Evolutionary conservation across 805 yeast species (phyloP), one percentile per base, ranked within the genome.

Genomic region (Maudiozyma pseudohumilis): DNA sequence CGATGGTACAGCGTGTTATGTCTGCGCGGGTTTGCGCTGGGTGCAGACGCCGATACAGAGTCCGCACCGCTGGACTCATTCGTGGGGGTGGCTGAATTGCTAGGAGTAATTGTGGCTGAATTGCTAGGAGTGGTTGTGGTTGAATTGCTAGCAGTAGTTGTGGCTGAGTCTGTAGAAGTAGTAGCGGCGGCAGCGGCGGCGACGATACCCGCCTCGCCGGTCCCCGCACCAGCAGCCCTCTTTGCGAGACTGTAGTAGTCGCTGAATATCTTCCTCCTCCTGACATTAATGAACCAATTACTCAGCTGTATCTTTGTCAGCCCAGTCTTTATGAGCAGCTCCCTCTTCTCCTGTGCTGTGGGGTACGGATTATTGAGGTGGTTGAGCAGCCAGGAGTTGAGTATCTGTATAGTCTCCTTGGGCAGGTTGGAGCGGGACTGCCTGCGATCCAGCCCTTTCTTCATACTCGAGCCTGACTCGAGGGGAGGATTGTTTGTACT

Each of bases 201-300:
- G 24, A 6, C 16, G 2, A n/a, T 21, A 11, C 16, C 17, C n/a
- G n/a, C n/a, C n/a, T n/a, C n/a, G n/a, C n/a, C 16, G 11, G 16
- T 11, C 21, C 22, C n/a, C n/a, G n/a, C n/a, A 21, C 24, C 29
- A 8, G 20, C 13, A 18, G 21, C 15, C 11, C 27, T 34, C 6
- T 40, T 40, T 2, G 44, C 42, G 17, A 48, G 17, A 15, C 50
- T 51, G 35, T 60, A 59, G 38, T 60, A 59, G 28, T 52, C 60
- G 36, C 47, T 48, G 27, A 59, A 60, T 4, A 84, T 70, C 51
- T 81, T 76, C 46, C 95, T 66, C 49, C 94, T 68, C 49, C 95
- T 71, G 18, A 88, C 92, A 54, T 84, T 84, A 52, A 84, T 84
- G 51, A 84, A 84, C 95, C 95, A 84, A 56, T 84, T 84, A 45